Evolutionary conservation across 2,329 filamentous ascomycete species (phyloP).

Genomic region (Triangularia setosa): DNA sequence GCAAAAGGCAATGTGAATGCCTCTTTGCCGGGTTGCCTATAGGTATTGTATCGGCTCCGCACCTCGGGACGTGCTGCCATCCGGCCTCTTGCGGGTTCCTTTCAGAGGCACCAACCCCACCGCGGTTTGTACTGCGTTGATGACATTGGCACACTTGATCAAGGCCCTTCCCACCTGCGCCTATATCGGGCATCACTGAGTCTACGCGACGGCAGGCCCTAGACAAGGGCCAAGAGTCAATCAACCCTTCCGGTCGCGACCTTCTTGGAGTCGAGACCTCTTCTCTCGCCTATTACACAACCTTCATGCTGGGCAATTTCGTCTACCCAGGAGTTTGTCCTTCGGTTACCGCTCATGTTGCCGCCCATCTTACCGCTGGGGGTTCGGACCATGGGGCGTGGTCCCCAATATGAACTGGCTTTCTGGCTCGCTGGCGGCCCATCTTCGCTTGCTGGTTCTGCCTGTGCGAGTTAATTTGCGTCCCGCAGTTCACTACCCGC

Average conservation of each 20-base stretch:
- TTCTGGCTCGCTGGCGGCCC: neutral
- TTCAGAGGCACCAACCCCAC: neutral
- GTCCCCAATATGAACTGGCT: neutral
- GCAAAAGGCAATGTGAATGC: neutral
- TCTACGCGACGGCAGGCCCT: neutral
- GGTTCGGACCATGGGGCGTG: neutral
- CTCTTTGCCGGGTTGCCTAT: neutral
- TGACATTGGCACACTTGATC: neutral
- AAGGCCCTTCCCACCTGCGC: neutral
- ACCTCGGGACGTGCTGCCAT: neutral
- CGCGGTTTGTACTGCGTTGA: neutral
- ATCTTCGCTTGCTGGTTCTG: constrained; percentile 1
- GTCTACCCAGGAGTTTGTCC: constrained; percentile 1
- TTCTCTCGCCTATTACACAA: neutral
- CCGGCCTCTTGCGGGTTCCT: neutral
- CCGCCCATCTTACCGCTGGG: neutral
- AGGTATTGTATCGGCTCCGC: neutral
- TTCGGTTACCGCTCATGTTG: neutral
- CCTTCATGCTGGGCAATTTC: constrained; percentile 8
- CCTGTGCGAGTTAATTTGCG: constrained; percentile 19
- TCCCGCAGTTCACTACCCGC: constrained; percentile 16
- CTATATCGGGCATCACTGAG: neutral
- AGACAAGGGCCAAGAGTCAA: neutral
- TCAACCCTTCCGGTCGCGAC: neutral
- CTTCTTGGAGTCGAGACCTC: neutral